These are phyloP conservation scores for Glutinoglossum americanum DNA, from an alignment of 495 filamentous ascomycete genomes.

Conservation along the genomic window DNA sequence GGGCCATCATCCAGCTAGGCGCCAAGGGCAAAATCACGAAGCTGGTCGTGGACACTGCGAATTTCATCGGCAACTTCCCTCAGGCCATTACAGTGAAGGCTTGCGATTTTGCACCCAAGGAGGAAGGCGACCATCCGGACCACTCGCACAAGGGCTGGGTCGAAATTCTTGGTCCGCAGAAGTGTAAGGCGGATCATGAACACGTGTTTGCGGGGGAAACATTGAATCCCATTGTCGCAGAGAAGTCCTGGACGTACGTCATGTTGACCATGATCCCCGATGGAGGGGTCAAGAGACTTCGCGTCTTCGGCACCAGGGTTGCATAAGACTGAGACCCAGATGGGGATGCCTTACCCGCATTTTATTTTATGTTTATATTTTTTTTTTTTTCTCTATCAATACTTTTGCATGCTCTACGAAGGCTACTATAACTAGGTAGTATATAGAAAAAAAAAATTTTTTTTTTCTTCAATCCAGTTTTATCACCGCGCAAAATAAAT, in stretches of 20 bases:
- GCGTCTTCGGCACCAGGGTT: constrained; percentile 50
- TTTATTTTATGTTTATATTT: too few species aligned
- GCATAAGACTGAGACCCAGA: neutral
- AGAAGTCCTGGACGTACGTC: constrained; percentile 47
- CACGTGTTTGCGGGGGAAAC: constrained; percentile 39
- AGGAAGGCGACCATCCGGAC: constrained; percentile 16
- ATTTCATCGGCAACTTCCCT: constrained; percentile 81
- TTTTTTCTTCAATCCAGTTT: too few species aligned
- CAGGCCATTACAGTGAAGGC: constrained; percentile 51
- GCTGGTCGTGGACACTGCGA: constrained; percentile 68
- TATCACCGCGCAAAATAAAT: too few species aligned
- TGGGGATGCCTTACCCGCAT: too few species aligned
- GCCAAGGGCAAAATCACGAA: constrained; percentile 44
- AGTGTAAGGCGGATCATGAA: constrained; percentile 61
- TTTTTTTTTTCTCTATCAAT: too few species aligned
- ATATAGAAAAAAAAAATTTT: too few species aligned
- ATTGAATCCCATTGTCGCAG: constrained; percentile 19
- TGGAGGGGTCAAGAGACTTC: constrained; percentile 72
- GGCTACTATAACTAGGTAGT: too few species aligned
- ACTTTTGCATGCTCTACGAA: too few species aligned
- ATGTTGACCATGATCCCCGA: constrained; percentile 86
- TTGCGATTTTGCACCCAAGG: constrained; percentile 33
- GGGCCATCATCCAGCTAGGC: constrained; percentile 63
- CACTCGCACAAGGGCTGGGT: constrained; percentile 27
- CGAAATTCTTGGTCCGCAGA: constrained; percentile 40